Evolutionary conservation across 208 protist species (phyloP), one percentile per base, ranked within the genome.

Genomic region (Wallacemonas sp.): DNA sequence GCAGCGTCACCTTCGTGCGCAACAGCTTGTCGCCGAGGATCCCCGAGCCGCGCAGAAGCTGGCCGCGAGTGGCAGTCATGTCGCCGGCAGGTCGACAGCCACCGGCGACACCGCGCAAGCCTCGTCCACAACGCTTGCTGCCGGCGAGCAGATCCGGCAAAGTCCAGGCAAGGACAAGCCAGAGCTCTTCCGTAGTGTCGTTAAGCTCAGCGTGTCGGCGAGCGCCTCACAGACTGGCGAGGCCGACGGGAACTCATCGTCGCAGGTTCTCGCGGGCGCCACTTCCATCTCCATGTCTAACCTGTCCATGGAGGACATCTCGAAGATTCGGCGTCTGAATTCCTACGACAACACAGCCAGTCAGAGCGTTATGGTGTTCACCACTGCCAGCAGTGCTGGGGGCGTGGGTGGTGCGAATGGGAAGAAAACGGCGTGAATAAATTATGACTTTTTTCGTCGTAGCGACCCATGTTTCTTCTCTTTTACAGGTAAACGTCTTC

Each of bases 251-350:
- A 39, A 57, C 32, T 17, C 15, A 17, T 0, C n/a, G 15, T 57
- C 50, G 6, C 50, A 38, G n/a, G 15, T 6, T 13, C n/a, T 38
- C 30, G 54, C 58, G 32, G 17, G n/a, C 24, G 24, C 21, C 1
- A 60, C 67, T 24, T 78, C 73, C 13, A 71, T 79, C 6, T 53
- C 63, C 27, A 41, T 74, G 9, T 58, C 67, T 3, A 91, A 71
- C 29, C 66, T 95, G 2, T 83, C 84, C 1, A 41, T 59, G 17
- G 71, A 86, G 50, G 84, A 87, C 57, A 85, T 95, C 27, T 81
- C 81, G 0, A 90, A 90, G 78, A 91, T 95, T 73, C 78, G 82
- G 24, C 85, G 86, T 27, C 65, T 79, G 37, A 95, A 95, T 61
- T 90, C 66, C 66, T 95, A 91, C 54, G 84, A 93, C 50, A 86